These are phyloP conservation scores for Penicillium turbatum DNA, from an alignment of 495 filamentous ascomycete species.

Conservation along the genomic window DNA sequence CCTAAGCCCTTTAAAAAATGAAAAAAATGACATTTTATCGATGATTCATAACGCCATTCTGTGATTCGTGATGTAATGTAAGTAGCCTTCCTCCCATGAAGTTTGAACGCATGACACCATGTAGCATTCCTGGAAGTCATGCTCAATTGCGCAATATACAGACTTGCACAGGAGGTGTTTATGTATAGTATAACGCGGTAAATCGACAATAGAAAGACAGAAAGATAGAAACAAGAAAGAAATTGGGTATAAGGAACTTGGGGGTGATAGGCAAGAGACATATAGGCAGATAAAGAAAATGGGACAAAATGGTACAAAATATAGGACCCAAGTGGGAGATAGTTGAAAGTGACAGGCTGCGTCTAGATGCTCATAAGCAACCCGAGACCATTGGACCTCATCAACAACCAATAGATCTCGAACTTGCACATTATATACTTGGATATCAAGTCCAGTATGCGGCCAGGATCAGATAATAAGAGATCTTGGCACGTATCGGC, in stretches of 20 bases:
- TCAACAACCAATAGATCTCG: neutral
- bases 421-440: slow-evolving; percentile 3
- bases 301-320: too few species aligned
- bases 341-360: neutral
- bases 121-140: neutral
- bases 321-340: too few species aligned
- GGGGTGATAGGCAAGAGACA: too few species aligned
- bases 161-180: neutral
- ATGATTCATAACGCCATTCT: neutral
- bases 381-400: neutral
- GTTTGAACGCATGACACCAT: neutral
- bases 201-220: neutral
- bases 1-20: too few species aligned
- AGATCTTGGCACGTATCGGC: neutral
- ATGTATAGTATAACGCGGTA: neutral
- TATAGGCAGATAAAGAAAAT: too few species aligned
- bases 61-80: neutral
- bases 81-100: neutral
- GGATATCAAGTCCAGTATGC: slow-evolving; percentile 8
- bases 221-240: neutral
- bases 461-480: neutral
- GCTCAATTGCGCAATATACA: neutral
- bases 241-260: neutral
- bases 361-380: neutral
- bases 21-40: neutral